Conservation (phyloP, 768 basidiomycete species). For the Rhodotorula taiwanensis region DNA sequence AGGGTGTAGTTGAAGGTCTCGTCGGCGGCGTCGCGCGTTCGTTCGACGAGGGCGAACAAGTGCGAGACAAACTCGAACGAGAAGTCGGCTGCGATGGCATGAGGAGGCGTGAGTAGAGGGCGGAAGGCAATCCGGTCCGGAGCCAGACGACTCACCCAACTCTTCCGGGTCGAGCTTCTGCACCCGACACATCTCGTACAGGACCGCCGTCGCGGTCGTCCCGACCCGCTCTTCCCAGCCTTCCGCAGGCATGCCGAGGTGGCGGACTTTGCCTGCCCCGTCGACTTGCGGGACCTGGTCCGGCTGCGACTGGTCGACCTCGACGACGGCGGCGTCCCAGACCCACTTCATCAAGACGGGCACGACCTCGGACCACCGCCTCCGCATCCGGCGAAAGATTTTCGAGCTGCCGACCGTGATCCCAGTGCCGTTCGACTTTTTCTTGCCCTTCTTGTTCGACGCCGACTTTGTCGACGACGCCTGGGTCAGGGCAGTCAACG, state of each 20-base stretch:
- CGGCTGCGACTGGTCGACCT: slow-evolving; percentile 53
- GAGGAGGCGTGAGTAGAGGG: no score
- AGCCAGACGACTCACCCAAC: slow-evolving; percentile 55
- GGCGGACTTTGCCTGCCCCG: not conserved
- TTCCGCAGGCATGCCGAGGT: slow-evolving; percentile 25
- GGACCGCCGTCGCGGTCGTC: slow-evolving; percentile 33
- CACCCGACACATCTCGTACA: slow-evolving; percentile 90
- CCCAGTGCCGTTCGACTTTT: not conserved
- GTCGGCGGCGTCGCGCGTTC: slow-evolving; percentile 76
- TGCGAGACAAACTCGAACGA: slow-evolving; percentile 76
- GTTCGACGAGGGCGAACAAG: slow-evolving; percentile 87
- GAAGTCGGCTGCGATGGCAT: slow-evolving; percentile 59
- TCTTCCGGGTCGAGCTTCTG: slow-evolving; percentile 73
- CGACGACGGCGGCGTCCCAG: slow-evolving; percentile 64
- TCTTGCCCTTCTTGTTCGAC: slow-evolving; percentile 2
- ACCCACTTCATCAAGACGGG: slow-evolving; percentile 80
- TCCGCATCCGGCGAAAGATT: slow-evolving; percentile 31
- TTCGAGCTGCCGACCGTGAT: slow-evolving; percentile 19
- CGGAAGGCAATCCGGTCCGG: no score
- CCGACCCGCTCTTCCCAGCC: slow-evolving; percentile 38
- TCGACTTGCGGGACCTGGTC: not conserved
- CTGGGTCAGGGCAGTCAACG: slow-evolving; percentile 2
- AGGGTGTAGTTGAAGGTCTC: slow-evolving; percentile 92
- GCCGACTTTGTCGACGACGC: not conserved
- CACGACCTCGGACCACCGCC: slow-evolving; percentile 67